Evolutionary conservation across 2,329 filamentous ascomycete genomes (phyloP).

Genomic region (Leptodontidium sp.): DNA sequence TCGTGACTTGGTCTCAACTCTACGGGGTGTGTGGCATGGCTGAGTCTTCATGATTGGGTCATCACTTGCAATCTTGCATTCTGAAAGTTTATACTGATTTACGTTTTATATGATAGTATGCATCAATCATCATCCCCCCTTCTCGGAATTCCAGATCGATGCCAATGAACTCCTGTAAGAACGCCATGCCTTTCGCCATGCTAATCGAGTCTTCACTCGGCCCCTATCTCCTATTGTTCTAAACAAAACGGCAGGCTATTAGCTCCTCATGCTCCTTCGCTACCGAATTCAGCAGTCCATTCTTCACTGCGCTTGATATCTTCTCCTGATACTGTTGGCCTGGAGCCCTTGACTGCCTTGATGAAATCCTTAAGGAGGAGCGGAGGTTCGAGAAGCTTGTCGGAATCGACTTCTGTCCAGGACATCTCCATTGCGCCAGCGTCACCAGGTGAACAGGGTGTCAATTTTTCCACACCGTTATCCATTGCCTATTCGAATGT

Average conservation of each 20-base stretch:
- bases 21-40: no score
- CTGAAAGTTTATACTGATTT: constrained; percentile 10
- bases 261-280: constrained; percentile 69
- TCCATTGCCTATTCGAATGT: constrained; percentile 66
- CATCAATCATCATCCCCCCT: constrained; percentile 16
- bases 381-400: constrained; percentile 85
- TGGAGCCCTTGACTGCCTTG: constrained; percentile 85
- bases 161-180: constrained; percentile 32
- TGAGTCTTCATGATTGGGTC: background rate
- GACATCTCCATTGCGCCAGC: constrained; percentile 88
- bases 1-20: no score
- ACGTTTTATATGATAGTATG: constrained; percentile 30
- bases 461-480: constrained; percentile 74
- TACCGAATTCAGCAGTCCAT: constrained; percentile 97
- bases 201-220: constrained; percentile 26
- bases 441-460: constrained; percentile 94
- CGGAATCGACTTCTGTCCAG: constrained; percentile 86
- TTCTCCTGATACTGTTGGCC: constrained; percentile 88
- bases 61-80: background rate
- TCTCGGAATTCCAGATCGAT: constrained; percentile 22
- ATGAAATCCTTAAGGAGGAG: constrained; percentile 92
- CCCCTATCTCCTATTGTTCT: background rate
- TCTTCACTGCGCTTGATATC: constrained; percentile 86
- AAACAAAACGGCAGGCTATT: background rate
- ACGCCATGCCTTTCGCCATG: constrained; percentile 36